Evolutionary conservation across 2,329 filamentous ascomycete species (phyloP), one percentile per base, ranked within the genome.

Genomic region (Aspergillus awamori): DNA sequence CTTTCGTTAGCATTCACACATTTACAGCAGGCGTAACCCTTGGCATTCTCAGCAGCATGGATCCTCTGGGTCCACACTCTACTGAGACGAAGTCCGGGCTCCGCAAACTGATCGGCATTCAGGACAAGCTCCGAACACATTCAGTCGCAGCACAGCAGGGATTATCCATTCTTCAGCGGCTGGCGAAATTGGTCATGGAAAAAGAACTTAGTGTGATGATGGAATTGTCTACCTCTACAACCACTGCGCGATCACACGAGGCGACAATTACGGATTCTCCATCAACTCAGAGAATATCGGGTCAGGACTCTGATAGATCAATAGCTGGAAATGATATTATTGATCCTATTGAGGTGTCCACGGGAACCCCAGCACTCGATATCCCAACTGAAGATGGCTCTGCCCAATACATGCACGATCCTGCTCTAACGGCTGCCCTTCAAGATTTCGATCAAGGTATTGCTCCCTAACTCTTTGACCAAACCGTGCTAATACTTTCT

Each of bases 11-110:
- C 2, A 69, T 72, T 11, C 67, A 71, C 33, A 69, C 66, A 0
- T 71, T 72, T 54, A 71, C 69, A 0, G 69, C 70, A 0, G 69
- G 66, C 0, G 59, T 72, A 0, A 66, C 63, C 15, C 51, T 71
- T 3, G 65, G 65, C 2, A 65, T 71, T 2, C 20, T 72, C n/a
- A 57, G 49, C 1, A 72, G 69, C 30, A 68, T 67, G 26, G 66
- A 70, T 6, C 67, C 67, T 1, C 17, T 72, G 0, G 63, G 45
- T 1, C 43, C 56, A 0, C 59, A 67, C 2, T 68, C 66, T 1
- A 52, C 65, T 8, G 55, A 65, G 7, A 59, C 53, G 1, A 72
- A 69, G 41, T 20, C 65, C 7, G 67, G 66, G 2, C 33, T 72
- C 4, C 69, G 61, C 13, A 62, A 59, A 2, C 24, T 72, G 1